Conservation (phyloP, 202 grass and related monocot species). For the Brachypodium distachyon region DNA sequence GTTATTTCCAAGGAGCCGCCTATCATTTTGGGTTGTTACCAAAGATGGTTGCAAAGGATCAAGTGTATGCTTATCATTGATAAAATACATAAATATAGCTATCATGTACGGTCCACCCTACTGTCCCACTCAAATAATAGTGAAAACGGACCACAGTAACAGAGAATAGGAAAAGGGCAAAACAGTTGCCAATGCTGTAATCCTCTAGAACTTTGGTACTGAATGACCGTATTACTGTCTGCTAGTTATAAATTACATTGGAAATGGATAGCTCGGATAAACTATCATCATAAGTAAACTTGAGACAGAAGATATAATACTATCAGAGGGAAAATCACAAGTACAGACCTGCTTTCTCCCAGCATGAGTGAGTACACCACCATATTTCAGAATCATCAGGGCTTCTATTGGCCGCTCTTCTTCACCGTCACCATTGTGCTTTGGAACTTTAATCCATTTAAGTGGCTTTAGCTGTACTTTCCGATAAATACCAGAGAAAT, state of each 20-base stretch:
- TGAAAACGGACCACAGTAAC: background rate
- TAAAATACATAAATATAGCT: background rate
- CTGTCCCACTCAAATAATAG: background rate
- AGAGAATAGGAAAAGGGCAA: background rate
- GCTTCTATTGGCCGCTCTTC: constrained; percentile 91
- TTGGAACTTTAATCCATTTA: constrained; percentile 91
- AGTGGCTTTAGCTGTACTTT: constrained; percentile 96
- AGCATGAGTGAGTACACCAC: constrained; percentile 97
- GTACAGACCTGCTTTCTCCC: constrained; percentile 88
- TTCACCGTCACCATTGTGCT: constrained; percentile 62
- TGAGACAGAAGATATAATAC: constrained; percentile 6
- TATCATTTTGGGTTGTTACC: background rate
- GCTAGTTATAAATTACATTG: constrained; percentile 1
- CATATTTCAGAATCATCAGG: constrained; percentile 99
- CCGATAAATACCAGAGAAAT: constrained; percentile 98
- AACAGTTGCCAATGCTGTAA: background rate
- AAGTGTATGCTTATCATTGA: background rate
- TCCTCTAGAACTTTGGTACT: background rate
- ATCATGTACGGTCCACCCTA: background rate
- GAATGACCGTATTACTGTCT: background rate
- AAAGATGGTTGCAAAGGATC: background rate
- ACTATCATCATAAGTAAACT: background rate
- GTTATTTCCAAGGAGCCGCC: background rate
- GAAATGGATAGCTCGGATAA: constrained; percentile 4
- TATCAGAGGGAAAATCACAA: background rate